Base-by-base conservation (phyloP, 345 rosid genomes). In the Microcos paniculata region DNA sequence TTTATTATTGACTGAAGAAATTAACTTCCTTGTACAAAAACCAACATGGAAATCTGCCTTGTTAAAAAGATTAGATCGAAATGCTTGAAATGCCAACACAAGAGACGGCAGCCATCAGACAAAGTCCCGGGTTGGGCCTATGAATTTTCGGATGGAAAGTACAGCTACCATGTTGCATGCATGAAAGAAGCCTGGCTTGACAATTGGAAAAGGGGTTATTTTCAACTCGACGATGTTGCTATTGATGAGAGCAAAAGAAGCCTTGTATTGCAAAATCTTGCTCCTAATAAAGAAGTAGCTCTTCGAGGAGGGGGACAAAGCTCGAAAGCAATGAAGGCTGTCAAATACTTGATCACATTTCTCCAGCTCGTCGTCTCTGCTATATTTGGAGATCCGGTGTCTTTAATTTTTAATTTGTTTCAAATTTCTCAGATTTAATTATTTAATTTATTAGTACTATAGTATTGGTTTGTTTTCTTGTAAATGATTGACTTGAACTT, bases 151-250 rank as follows among this genome's bases (percentile, higher is more conserved):
- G 59, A 35, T 33, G 46, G 62, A 33, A 8, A n/a, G 0, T 55
- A 31, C 1, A 31, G 62, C 33, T 70, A 70, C 62, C 74, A 70
- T 70, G 74, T 70, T 12, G 74, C 74, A 0, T 70, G 48, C 38
- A 23, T 70, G 62, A 70, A 33, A 52, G 74, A 52, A 21, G 62
- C 46, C 0, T n/a, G 12, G 1, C 6, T 52, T 19, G 48, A 52
- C 6, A 69, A 55, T 19, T 55, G 59, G 59, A n/a, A 21, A 23
- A 53, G 5, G 58, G 30, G 16, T 56, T 23, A 56, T 10, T 56
- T 56, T 56, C 26, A 56, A 11, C 61, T 56, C 21, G 28, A n/a
- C 8, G 30, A 1, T 56, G 53, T n/a, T n/a, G n/a, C n/a, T n/a
- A n/a, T n/a, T n/a, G n/a, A 7, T 1, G 16, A 56, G 61, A 24